Base-by-base conservation (phyloP, 2,329 filamentous ascomycete genomes). In the Aspergillus awamori region DNA sequence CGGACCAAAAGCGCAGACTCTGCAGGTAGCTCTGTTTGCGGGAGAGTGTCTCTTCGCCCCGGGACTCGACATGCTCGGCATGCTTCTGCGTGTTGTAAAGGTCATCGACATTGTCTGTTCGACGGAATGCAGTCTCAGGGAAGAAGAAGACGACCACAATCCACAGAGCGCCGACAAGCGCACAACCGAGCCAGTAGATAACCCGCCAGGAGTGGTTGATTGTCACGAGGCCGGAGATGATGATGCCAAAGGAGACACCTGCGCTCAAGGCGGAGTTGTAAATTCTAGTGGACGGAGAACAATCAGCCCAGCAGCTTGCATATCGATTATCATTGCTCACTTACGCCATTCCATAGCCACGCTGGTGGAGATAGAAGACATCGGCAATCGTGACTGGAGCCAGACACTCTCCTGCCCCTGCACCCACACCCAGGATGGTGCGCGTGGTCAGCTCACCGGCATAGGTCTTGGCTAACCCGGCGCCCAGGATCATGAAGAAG, bases 341-440 rank as follows among this genome's bases (percentile, higher is more conserved):
- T 30, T 30, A 49, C 45, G 45, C 45, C 45, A 49, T 49, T 15
- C 45, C 45, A 49, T 49, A 49, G 8, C 45, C 64, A 52, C 84
- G 76, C 66, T 87, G 81, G 62, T 87, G 84, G 15, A 86, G 72
- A 68, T 85, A 86, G 71, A 86, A 86, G 30, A 86, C 71, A 63
- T 86, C 84, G 2, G 82, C 75, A 49, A 86, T 83, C 1, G 82
- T 84, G 7, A 83, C 73, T 0, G 83, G 83, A 1, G 81, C 75
- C 4, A 79, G 61, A 61, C 71, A 75, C 61, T 87, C 84, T 2
- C 80, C 84, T 7, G 83, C 81, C 1, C 84, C 84, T 0, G 83
- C 77, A 1, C 80, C 83, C 43, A 85, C 79, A 3, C 84, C 84
- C 74, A 86, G 77, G 10, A 85, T 60, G 26, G 84, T 82, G 4